A percentile compares a stretch with the other conserved stretches of the same genome.
Evolutionary conservation across 768 basidiomycete species (phyloP).

Genomic region (Rhodotorula diobovata): DNA sequence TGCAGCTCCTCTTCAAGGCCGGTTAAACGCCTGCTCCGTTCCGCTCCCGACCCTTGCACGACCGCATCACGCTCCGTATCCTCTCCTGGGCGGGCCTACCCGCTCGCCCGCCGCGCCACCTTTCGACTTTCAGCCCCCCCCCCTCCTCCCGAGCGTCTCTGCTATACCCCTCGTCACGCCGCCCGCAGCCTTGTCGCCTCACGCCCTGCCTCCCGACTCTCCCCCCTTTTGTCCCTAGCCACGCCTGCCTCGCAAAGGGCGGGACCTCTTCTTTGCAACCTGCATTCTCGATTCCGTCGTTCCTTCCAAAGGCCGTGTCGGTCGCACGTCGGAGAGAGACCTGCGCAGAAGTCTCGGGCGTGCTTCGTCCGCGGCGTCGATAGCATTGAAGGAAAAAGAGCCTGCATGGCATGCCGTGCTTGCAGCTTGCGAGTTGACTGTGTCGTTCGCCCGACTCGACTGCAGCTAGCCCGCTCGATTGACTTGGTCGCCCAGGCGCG

Average conservation of each 20-base stretch:
- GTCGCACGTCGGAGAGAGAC: no score
- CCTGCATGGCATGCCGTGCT: no score
- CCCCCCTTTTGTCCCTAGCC: background rate
- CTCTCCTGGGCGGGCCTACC: background rate
- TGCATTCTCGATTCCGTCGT: background rate
- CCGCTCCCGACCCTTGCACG: no score
- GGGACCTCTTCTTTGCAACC: background rate
- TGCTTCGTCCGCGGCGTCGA: no score
- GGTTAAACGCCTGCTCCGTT: constrained; percentile 5
- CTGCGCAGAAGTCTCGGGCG: no score
- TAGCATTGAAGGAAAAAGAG: no score
- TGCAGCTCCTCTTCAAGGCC: constrained; percentile 40
- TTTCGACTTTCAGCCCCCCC: background rate
- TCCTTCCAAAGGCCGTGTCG: no score
- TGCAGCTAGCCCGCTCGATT: background rate
- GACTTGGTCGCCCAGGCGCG: background rate
- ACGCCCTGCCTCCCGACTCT: background rate
- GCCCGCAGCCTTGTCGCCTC: background rate
- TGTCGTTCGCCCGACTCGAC: no score
- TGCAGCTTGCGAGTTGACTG: no score
- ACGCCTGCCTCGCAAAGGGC: no score
- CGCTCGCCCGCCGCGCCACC: background rate
- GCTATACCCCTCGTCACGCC: background rate
- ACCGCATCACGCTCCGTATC: background rate
- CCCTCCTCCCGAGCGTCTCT: background rate